Evolutionary conservation across 352 stramenopile species (phyloP).

Genomic region (Stramenopiles sp.): DNA sequence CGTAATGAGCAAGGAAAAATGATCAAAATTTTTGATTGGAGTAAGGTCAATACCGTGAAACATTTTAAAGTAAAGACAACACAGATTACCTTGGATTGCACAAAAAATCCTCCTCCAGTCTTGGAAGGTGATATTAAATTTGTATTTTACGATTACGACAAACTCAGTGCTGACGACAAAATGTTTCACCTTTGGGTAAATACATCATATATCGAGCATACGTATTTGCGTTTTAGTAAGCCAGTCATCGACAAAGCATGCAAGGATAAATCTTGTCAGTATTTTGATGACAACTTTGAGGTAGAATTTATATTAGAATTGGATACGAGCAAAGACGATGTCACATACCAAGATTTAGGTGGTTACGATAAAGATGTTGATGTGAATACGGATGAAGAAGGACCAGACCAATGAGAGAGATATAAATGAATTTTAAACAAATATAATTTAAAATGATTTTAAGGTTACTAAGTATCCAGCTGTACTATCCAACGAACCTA

Average conservation of each 20-base stretch:
- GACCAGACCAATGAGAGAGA: not conserved
- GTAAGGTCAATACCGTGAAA: not conserved
- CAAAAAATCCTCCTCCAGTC: not conserved
- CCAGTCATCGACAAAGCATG: not conserved
- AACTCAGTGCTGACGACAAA: not conserved
- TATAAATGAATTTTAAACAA: too few species aligned
- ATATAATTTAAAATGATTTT: too few species aligned
- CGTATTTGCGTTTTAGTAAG: not conserved
- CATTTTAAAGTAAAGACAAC: not conserved
- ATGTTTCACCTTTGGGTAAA: not conserved
- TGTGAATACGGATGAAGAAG: not conserved
- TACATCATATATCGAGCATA: not conserved
- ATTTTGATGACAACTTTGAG: not conserved
- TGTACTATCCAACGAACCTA: too few species aligned
- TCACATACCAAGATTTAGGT: not conserved
- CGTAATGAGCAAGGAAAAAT: not conserved
- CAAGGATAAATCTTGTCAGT: not conserved
- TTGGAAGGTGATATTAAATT: not conserved
- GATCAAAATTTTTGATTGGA: not conserved
- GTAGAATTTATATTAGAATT: not conserved
- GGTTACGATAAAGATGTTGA: not conserved
- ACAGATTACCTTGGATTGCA: not conserved
- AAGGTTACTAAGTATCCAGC: too few species aligned
- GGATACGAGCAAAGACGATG: not conserved
- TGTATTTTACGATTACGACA: not conserved